Percentiles rank a stretch among this genome's conserved stretches.
Conservation (phyloP, 2,329 filamentous ascomycete genomes). For the Rutstroemia sydowiana region DNA sequence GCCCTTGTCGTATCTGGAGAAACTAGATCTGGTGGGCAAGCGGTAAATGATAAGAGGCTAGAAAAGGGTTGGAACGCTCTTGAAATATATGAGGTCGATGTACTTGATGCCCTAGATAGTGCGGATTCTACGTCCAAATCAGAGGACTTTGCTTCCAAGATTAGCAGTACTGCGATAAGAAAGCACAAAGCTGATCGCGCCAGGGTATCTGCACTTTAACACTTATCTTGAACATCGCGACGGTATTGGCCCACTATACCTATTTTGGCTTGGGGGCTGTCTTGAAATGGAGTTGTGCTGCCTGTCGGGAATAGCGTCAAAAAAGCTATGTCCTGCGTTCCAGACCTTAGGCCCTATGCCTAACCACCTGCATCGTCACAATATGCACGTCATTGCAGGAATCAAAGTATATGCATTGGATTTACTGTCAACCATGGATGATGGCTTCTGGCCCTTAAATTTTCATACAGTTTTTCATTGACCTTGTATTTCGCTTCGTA, state of each 20-base stretch:
- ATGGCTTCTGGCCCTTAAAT: background rate
- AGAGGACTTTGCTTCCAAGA: conserved; percentile 70
- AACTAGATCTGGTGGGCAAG: conserved; percentile 73
- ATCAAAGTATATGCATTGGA: conserved; percentile 5
- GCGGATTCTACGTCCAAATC: conserved; percentile 36
- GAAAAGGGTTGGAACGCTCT: conserved; percentile 71
- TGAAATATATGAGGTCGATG: conserved; percentile 81
- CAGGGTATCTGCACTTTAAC: conserved; percentile 17
- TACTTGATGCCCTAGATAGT: conserved; percentile 63
- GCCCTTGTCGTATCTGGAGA: conserved; percentile 83
- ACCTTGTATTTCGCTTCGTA: background rate
- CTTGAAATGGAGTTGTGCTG: too few relatives aligned
- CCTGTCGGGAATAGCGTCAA: background rate
- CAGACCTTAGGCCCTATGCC: background rate
- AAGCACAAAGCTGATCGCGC: conserved; percentile 34
- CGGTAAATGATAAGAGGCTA: conserved; percentile 74
- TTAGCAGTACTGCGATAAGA: conserved; percentile 84
- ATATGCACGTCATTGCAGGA: conserved; percentile 11
- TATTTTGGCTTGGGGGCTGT: too few relatives aligned
- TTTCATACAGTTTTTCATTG: background rate
- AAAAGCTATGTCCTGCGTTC: background rate
- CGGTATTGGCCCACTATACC: too few relatives aligned
- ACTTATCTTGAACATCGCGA: background rate
- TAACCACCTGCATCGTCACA: conserved; percentile 3
- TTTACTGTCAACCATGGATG: conserved; percentile 1